Percentiles rank a stretch among this genome's conserved stretches.
These are phyloP conservation scores for Talaromyces wortmannii DNA, from an alignment of 495 filamentous ascomycete species.

Conservation along the genomic window DNA sequence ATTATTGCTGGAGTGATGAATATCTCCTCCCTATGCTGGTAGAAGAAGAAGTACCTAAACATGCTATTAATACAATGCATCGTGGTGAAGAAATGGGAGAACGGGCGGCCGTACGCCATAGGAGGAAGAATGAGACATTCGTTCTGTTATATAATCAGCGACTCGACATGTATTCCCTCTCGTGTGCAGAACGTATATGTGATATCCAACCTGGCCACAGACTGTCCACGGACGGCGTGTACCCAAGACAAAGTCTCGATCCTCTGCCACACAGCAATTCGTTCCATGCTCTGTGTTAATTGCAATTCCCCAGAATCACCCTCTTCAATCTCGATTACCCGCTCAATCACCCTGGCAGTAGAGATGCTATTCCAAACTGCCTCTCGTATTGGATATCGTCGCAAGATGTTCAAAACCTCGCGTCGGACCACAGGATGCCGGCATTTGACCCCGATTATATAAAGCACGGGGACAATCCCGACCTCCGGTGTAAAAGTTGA, in stretches of 20 bases:
- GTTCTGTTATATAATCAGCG: constrained; percentile 9
- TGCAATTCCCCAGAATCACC: constrained; percentile 3
- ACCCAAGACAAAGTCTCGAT: constrained; percentile 15
- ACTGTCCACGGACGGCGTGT: constrained; percentile 10
- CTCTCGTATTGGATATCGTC: constrained; percentile 18
- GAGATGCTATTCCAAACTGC: constrained; percentile 23
- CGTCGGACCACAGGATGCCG: constrained; percentile 19
- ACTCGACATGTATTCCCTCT: constrained; percentile 13
- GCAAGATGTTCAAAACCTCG: constrained; percentile 14
- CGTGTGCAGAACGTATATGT: constrained; percentile 18
- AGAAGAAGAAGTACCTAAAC: no score
- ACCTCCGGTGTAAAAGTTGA: neutral
- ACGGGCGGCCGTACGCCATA: no score
- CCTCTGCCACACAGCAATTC: constrained; percentile 17
- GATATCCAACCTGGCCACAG: constrained; percentile 15
- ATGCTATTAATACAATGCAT: no score
- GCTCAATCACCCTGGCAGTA: constrained; percentile 18
- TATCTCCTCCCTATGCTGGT: no score
- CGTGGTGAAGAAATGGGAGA: no score
- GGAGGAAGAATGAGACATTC: no score
- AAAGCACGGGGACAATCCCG: constrained; percentile 7
- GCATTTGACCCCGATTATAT: constrained; percentile 23
- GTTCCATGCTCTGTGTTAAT: constrained; percentile 12
- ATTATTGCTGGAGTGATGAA: no score
- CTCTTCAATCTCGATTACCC: constrained; percentile 20